phyloP scores from a whole-genome alignment of 192 early-diverging fungal species.

The Gryganskiella cystojenkinii region DNA sequence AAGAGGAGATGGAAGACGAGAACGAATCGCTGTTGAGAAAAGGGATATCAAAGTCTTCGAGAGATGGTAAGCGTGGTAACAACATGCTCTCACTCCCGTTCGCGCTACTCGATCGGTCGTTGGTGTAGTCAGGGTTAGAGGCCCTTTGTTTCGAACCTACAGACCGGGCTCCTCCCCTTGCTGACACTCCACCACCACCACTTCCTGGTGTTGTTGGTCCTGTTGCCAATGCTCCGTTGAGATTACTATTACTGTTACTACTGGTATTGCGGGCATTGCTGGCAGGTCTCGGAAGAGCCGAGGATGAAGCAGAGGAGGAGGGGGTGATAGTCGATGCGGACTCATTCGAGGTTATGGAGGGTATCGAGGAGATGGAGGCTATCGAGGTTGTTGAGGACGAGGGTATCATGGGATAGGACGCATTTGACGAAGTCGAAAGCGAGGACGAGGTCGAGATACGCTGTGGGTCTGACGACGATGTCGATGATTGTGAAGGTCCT shows the following conservation, averaged over 20 bases:
- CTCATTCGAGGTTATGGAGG: conserved; percentile 20
- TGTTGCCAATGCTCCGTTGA: not conserved
- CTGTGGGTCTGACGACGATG: conserved; percentile 1
- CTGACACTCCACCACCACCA: too few relatives aligned
- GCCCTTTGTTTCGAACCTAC: too few relatives aligned
- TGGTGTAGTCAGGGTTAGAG: not conserved
- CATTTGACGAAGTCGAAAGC: too few relatives aligned
- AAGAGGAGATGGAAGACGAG: conserved; percentile 1
- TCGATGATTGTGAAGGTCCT: conserved; percentile 7
- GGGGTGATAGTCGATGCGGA: conserved; percentile 23
- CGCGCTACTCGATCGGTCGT: not conserved
- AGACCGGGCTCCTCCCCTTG: too few relatives aligned
- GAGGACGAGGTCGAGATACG: conserved; percentile 8
- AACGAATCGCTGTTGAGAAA: conserved; percentile 20
- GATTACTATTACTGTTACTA: not conserved
- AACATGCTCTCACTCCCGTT: conserved; percentile 6
- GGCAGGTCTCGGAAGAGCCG: not conserved
- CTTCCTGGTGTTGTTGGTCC: not conserved
- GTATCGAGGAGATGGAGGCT: conserved; percentile 26
- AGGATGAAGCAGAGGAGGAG: not conserved
- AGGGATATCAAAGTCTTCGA: conserved; percentile 46
- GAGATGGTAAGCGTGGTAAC: conserved; percentile 16
- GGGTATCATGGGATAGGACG: conserved; percentile 19
- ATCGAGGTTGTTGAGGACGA: conserved; percentile 26
- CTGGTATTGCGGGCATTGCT: not conserved